Conservation (phyloP, 805 yeast genomes). For the Spathaspora sp. region DNA sequence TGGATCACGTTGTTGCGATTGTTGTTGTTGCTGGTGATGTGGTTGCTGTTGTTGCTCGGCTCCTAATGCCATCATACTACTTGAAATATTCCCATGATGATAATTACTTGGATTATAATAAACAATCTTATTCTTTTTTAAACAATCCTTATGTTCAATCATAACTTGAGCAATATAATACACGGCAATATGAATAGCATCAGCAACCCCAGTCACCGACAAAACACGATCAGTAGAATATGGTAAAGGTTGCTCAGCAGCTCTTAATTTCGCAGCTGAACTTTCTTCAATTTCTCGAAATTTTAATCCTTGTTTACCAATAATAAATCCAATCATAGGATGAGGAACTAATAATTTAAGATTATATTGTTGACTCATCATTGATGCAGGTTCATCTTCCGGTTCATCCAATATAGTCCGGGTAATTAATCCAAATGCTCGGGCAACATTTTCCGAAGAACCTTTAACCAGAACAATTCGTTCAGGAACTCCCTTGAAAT, state of each 20-base stretch:
- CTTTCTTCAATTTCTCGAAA: slow-evolving; percentile 79
- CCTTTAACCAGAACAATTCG: slow-evolving; percentile 75
- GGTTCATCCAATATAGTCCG: slow-evolving; percentile 67
- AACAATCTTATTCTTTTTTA: slow-evolving; percentile 51
- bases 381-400: slow-evolving; percentile 56
- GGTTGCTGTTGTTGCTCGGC: slow-evolving; percentile 7
- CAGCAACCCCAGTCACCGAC: slow-evolving; percentile 73
- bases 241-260: slow-evolving; percentile 69
- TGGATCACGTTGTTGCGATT: not conserved
- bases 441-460: slow-evolving; percentile 71
- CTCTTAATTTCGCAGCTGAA: slow-evolving; percentile 73
- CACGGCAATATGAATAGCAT: slow-evolving; percentile 80
- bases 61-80: slow-evolving; percentile 8
- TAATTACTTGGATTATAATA: slow-evolving; percentile 57
- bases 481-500: slow-evolving; percentile 66
- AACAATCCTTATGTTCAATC: slow-evolving; percentile 51
- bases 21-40: slow-evolving; percentile 2
- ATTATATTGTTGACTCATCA: slow-evolving; percentile 50
- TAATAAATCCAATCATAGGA: slow-evolving; percentile 73
- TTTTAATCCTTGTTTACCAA: slow-evolving; percentile 71
- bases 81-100: slow-evolving; percentile 17
- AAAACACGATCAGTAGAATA: slow-evolving; percentile 75
- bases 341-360: slow-evolving; percentile 71
- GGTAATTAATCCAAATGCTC: slow-evolving; percentile 72
- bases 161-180: slow-evolving; percentile 71